These are phyloP conservation scores for Phaeosphaeria sp. DNA, from an alignment of 2,329 filamentous ascomycete species.

Conservation along the genomic window DNA sequence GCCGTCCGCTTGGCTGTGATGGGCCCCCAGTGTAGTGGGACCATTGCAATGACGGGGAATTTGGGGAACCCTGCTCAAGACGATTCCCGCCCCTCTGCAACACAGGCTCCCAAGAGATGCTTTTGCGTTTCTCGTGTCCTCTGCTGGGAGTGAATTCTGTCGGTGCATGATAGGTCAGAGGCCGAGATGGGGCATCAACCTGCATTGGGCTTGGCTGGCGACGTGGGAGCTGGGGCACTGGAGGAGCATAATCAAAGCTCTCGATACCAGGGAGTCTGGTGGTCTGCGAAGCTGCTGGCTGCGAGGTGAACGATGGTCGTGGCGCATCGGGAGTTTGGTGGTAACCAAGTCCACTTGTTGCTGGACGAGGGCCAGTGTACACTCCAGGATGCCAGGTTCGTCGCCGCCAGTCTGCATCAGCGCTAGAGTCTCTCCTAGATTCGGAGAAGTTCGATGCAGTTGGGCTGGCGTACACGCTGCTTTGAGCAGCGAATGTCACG, in stretches of 20 bases:
- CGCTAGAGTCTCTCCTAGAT: conserved; percentile 70
- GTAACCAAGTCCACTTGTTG: conserved; percentile 76
- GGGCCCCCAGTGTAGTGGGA: conserved; percentile 36
- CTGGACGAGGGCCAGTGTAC: conserved; percentile 63
- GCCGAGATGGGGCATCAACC: conserved; percentile 64
- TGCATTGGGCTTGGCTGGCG: conserved; percentile 79
- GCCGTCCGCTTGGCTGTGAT: conserved; percentile 30
- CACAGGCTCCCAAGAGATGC: conserved; percentile 67
- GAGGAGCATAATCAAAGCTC: conserved; percentile 81
- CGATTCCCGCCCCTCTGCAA: conserved; percentile 71
- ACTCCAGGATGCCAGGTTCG: conserved; percentile 91
- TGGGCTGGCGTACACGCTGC: conserved; percentile 70
- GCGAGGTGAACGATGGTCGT: conserved; percentile 61
- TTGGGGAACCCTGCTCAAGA: conserved; percentile 65
- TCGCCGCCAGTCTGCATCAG: conserved; percentile 79
- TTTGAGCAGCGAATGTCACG: conserved; percentile 62
- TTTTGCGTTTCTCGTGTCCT: conserved; percentile 41
- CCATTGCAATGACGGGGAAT: conserved; percentile 45
- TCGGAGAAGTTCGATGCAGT: conserved; percentile 68
- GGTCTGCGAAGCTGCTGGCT: conserved; percentile 63
- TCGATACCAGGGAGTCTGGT: conserved; percentile 87
- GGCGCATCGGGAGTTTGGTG: conserved; percentile 73
- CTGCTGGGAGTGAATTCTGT: conserved; percentile 30
- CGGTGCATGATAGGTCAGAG: conserved; percentile 46
- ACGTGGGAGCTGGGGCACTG: conserved; percentile 66